These are phyloP conservation scores for Kluyveromyces marxianus DNA, from an alignment of 1,139 yeast genomes.

Conservation along the genomic window DNA sequence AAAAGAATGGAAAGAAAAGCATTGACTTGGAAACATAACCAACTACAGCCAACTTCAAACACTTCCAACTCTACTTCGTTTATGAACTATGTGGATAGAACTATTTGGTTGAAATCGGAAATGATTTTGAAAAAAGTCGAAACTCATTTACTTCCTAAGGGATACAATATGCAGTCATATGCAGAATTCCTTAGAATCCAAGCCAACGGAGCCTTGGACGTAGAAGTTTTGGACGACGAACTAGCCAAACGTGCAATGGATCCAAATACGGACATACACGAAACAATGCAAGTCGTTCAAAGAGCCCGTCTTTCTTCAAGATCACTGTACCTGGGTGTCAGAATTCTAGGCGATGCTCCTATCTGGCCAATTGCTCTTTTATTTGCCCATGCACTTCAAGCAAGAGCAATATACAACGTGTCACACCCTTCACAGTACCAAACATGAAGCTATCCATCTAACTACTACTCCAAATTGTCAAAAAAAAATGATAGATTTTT, in stretches of 20 bases:
- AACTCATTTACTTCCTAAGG: slow-evolving; percentile 39
- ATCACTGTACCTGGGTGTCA: slow-evolving; percentile 57
- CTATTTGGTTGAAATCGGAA: slow-evolving; percentile 34
- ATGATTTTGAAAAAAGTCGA: slow-evolving; percentile 49
- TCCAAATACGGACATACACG: slow-evolving; percentile 36
- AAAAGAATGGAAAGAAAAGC: slow-evolving; percentile 39
- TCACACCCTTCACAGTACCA: slow-evolving; percentile 2
- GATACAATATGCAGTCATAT: slow-evolving; percentile 39
- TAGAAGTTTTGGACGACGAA: slow-evolving; percentile 39
- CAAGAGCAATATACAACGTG: slow-evolving; percentile 44
- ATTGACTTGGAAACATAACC: slow-evolving; percentile 34
- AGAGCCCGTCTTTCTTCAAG: slow-evolving; percentile 47
- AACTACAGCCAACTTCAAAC: slow-evolving; percentile 16
- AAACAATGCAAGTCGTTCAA: slow-evolving; percentile 38
- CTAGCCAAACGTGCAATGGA: slow-evolving; percentile 37
- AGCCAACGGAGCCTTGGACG: slow-evolving; percentile 49
- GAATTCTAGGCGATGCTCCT: slow-evolving; percentile 73
- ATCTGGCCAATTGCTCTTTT: slow-evolving; percentile 75
- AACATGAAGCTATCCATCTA: background rate
- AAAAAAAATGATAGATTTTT: no score
- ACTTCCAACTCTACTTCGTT: slow-evolving; percentile 19
- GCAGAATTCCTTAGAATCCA: slow-evolving; percentile 50
- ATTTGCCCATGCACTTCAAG: slow-evolving; percentile 67
- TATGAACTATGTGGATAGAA: slow-evolving; percentile 32
- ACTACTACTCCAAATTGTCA: no score